These are phyloP conservation scores for Aspergillus uvarum DNA, from an alignment of 2,329 filamentous ascomycete species.

Conservation along the genomic window DNA sequence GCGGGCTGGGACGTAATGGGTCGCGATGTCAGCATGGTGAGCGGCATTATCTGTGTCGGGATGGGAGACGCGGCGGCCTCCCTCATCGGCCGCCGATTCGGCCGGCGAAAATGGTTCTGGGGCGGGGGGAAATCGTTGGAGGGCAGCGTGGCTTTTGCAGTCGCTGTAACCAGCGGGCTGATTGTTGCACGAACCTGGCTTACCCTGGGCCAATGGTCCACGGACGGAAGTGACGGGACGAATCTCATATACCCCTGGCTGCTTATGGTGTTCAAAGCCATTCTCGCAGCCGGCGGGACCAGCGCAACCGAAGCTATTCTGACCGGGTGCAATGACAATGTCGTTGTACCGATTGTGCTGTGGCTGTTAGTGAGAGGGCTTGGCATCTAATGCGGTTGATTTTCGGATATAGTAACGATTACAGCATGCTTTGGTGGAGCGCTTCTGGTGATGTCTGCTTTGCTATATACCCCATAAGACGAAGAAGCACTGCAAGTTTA, in stretches of 20 bases:
- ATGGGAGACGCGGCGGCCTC: slow-evolving; percentile 93
- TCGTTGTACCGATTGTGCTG: slow-evolving; percentile 87
- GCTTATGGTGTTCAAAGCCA: slow-evolving; percentile 57
- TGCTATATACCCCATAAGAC: background rate
- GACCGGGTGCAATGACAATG: slow-evolving; percentile 97
- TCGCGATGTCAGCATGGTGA: slow-evolving; percentile 83
- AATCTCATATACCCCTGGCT: slow-evolving; percentile 27
- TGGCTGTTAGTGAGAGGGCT: slow-evolving; percentile 89
- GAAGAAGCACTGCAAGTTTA: background rate
- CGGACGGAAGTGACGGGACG: slow-evolving; percentile 20
- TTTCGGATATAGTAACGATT: background rate
- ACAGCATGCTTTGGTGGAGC: background rate
- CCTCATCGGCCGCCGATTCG: slow-evolving; percentile 82
- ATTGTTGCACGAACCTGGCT: slow-evolving; percentile 72
- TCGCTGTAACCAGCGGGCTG: slow-evolving; percentile 75
- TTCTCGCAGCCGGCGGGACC: slow-evolving; percentile 71
- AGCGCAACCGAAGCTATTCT: slow-evolving; percentile 93
- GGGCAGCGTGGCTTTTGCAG: slow-evolving; percentile 76
- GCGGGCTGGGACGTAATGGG: slow-evolving; percentile 71
- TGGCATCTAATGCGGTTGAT: slow-evolving; percentile 32
- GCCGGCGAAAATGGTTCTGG: slow-evolving; percentile 91
- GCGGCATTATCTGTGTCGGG: slow-evolving; percentile 90
- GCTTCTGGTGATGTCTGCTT: background rate
- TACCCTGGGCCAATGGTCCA: slow-evolving; percentile 68
- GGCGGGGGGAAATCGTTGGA: slow-evolving; percentile 94